Evolutionary conservation across 2,329 filamentous ascomycete genomes (phyloP), one percentile per base, ranked within the genome.

Genomic region (Zymoseptoria ardabiliae): DNA sequence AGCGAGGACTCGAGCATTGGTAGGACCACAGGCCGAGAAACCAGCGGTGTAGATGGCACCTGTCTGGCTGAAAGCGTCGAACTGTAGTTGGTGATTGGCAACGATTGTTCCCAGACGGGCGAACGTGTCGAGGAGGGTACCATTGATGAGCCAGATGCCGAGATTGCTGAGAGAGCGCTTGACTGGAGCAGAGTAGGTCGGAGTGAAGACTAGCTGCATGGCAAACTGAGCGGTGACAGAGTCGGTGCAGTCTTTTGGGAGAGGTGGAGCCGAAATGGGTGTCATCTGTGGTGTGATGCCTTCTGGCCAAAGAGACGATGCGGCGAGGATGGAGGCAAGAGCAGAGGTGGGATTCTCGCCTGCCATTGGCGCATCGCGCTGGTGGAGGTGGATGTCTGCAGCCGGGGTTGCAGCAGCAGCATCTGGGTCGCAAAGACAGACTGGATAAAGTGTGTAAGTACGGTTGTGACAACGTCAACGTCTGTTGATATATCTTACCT

Each of bases 1-100:
- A 1, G 88, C 88, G 17, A 95, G 77, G 2, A 83, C 82, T 63
- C 81, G 81, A 73, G 90, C 88, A 58, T 71, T 67, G 25, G 21
- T 22, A 25, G 58, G 48, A 25, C 53, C 53, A 74, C 89, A 93
- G 58, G 85, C 75, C 4, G 87, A 87, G 77, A 88, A 95, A 21
- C 90, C 90, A 35, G 82, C 79, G 9, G 87, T 91, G 78, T 84
- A 88, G 70, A 91, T 81, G 56, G 89, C 83, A 55, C 86, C 87
- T 3, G 84, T 78, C 76, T 94, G 90, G 9, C 59, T 61, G 10
- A 87, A 86, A 0, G 64, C 74, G 68, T 91, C 88, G 67, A 90
- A 91, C 73, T 91, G 88, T 77, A 90, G 87, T 74, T 95, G 90
- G 72, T 80, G 84, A 81, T 92, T 93, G 69, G 84, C 79, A 13